Conservation (phyloP, 2,329 filamentous ascomycete genomes). For the Parastagonospora avenae region DNA sequence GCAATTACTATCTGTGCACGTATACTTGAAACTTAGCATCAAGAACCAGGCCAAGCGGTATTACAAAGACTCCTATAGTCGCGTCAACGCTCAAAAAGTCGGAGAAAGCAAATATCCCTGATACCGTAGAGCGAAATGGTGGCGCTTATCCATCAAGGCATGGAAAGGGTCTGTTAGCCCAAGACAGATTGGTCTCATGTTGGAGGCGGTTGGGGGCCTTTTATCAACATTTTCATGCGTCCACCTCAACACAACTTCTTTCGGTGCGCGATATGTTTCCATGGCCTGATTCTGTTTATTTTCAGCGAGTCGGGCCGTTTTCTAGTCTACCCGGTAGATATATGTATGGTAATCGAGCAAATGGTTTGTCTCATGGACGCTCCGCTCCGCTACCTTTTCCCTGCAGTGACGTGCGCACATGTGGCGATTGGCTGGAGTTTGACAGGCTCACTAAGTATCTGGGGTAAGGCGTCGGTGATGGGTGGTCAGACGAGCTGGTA, state of each 20-base stretch:
- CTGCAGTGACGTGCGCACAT: background rate
- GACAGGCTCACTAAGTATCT: constrained; percentile 13
- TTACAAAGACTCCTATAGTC: no score
- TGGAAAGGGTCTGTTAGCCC: background rate
- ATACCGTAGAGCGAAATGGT: background rate
- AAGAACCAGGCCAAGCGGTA: no score
- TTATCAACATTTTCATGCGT: background rate
- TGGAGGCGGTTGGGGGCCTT: background rate
- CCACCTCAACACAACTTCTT: background rate
- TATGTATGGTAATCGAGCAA: constrained; percentile 2
- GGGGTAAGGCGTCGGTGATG: constrained; percentile 25
- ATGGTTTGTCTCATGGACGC: background rate
- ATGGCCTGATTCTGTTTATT: background rate
- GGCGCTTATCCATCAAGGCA: background rate
- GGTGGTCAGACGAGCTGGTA: constrained; percentile 8
- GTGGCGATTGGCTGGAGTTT: constrained; percentile 1
- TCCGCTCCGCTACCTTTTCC: background rate
- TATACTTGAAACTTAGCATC: no score
- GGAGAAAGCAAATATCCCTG: background rate
- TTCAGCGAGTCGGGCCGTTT: background rate
- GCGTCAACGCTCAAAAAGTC: no score
- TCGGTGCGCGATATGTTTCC: background rate
- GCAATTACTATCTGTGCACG: no score
- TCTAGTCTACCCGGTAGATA: background rate
- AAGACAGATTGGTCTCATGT: background rate